Evolutionary conservation across 1,284 basidiomycete genomes (phyloP).

Genomic region (Heterobasidion parviporum): DNA sequence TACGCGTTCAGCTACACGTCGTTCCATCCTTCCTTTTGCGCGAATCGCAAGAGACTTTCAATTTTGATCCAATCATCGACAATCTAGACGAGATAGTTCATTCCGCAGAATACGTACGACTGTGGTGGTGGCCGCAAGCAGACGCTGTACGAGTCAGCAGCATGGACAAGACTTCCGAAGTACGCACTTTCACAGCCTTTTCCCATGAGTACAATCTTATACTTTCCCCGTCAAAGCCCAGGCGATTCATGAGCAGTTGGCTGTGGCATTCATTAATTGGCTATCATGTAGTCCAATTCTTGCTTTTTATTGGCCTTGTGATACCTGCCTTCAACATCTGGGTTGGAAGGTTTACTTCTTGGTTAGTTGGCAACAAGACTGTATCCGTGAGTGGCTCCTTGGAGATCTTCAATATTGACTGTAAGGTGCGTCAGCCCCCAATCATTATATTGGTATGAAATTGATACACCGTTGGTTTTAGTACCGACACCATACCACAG

Average conservation of each 20-base stretch:
- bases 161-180: constrained; percentile 72
- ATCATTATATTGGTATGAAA: constrained; percentile 11
- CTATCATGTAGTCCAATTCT: constrained; percentile 72
- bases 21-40: constrained; percentile 80
- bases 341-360: constrained; percentile 48
- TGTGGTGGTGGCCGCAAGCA: constrained; percentile 93
- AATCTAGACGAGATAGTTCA: constrained; percentile 49
- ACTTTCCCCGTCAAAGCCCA: constrained; percentile 25
- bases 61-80: constrained; percentile 55
- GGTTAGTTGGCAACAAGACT: constrained; percentile 44
- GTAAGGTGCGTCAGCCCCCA: constrained; percentile 42
- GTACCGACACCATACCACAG: constrained; percentile 86
- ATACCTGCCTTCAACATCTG: constrained; percentile 43
- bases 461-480: constrained; percentile 22
- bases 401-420: constrained; percentile 80
- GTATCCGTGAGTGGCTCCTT: constrained; percentile 66
- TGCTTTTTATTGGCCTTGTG: constrained; percentile 67
- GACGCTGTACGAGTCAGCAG: constrained; percentile 68
- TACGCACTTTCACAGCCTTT: constrained; percentile 26
- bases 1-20: constrained; percentile 72
- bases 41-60: constrained; percentile 64
- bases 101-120: constrained; percentile 77
- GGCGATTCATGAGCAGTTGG: constrained; percentile 50
- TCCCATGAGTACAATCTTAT: constrained; percentile 1
- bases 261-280: constrained; percentile 64